Percentiles rank a stretch among this genome's conserved stretches.
Conservation (phyloP, 495 filamentous ascomycete genomes). For the Aspergillus incahuasiensis region DNA sequence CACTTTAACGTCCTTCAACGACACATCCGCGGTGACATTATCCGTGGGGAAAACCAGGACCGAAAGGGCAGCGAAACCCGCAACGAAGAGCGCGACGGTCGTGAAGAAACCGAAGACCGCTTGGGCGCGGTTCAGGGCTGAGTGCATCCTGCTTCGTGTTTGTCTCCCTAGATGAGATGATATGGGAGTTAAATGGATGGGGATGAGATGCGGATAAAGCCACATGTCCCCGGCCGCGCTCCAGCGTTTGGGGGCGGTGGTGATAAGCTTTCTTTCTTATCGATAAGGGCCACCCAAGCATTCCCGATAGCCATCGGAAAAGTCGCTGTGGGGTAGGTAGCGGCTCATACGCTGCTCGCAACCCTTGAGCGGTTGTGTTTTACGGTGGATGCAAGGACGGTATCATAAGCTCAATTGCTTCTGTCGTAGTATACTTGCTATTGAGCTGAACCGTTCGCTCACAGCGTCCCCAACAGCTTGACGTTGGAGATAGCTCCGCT, state of each 20-base stretch:
- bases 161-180: no score
- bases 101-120: constrained; percentile 98
- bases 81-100: constrained; percentile 80
- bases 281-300: no score
- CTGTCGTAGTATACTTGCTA: no score
- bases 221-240: constrained; percentile 27
- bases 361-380: no score
- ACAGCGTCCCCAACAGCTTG: background rate
- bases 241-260: constrained; percentile 19
- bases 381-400: no score
- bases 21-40: constrained; percentile 57
- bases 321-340: no score
- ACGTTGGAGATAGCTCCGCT: background rate
- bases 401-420: no score
- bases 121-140: constrained; percentile 74
- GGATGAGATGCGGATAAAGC: constrained; percentile 26
- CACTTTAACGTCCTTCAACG: constrained; percentile 80
- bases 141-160: constrained; percentile 62
- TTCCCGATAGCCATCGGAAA: no score
- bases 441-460: background rate
- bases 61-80: constrained; percentile 70
- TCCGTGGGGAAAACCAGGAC: constrained; percentile 66
- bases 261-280: constrained; percentile 11
- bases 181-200: background rate
- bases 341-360: no score